phyloP scores from a whole-genome alignment of 2,329 filamentous ascomycete genomes.

The Monosporascus sp. region DNA sequence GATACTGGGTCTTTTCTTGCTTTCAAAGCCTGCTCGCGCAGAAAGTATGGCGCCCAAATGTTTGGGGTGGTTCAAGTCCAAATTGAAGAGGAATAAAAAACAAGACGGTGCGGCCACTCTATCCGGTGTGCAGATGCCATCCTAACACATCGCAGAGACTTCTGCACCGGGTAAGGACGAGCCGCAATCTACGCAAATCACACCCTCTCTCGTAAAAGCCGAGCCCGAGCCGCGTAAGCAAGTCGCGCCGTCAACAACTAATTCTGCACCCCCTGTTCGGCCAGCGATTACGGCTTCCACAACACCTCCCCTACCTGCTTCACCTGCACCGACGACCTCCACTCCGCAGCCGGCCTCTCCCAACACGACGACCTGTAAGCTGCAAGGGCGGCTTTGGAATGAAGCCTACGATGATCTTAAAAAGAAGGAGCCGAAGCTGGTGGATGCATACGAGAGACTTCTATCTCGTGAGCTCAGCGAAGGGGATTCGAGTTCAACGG shows the following conservation, averaged over 20 bases:
- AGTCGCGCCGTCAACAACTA: neutral
- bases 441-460: conserved; percentile 18
- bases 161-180: neutral
- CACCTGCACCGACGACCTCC: no score
- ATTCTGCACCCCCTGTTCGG: no score
- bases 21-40: no score
- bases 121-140: neutral
- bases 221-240: conserved; percentile 4
- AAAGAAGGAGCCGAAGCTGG: conserved; percentile 14
- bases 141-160: neutral
- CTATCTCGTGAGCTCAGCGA: conserved; percentile 7
- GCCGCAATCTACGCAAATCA: no score
- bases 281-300: no score
- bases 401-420: conserved; percentile 24
- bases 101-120: no score
- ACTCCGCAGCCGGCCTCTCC: neutral
- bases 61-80: no score
- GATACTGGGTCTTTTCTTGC: no score
- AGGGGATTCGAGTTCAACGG: neutral
- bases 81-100: no score
- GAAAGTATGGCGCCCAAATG: no score
- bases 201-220: no score
- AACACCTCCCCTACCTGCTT: no score
- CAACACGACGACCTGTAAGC: neutral
- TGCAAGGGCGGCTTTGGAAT: conserved; percentile 13